Evolutionary conservation across 345 rosid species (phyloP), one percentile per base, ranked within the genome.

Genomic region (Physaria fendleri): DNA sequence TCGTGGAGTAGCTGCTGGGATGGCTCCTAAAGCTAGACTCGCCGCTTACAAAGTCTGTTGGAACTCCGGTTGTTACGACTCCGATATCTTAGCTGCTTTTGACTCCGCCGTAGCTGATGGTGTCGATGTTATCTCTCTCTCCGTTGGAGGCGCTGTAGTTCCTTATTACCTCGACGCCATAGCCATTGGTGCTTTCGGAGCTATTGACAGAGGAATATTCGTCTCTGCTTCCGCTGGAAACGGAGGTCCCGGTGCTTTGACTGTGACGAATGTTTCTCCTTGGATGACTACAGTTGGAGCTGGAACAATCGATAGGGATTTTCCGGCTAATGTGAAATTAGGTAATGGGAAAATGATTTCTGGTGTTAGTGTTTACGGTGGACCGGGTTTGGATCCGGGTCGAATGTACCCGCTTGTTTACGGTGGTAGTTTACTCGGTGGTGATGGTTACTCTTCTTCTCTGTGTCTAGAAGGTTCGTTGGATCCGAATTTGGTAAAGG

Each of bases 211-310:
- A 17, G 91, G 97, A 2, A 72, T 87, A 5, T 81, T 89, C 21
- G 91, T 89, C n/a, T 89, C 97, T 0, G 83, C 95, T 25, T 86
- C 99, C 0, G 99, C 85, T 2, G 99, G 99, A 0, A 92, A 92
- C 38, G 97, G 94, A 8, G 99, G 99, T 5, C 99, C 99, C 1
- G 91, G 89, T 24, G 80, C 80, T 16, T 71, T 88, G 42, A 83
- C 88, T 4, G 99, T 81, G 63, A 87, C 92, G 0, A 93, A 93
- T 47, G 80, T 87, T 18, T 82, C 97, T 6, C 92, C 95, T 1
- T 93, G 99, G 99, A 75, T 89, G 28, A 81, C 81, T 4, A 83
- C 88, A 1, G 82, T 93, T 4, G 97, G 95, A 22, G 99, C 99
- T 0, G 96, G 95, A 13, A 85, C 92, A 2, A 83, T 82, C 11